Evolutionary conservation across 305 asterid species (phyloP), one percentile per base, ranked within the genome.

Genomic region (Solanum hybrid): DNA sequence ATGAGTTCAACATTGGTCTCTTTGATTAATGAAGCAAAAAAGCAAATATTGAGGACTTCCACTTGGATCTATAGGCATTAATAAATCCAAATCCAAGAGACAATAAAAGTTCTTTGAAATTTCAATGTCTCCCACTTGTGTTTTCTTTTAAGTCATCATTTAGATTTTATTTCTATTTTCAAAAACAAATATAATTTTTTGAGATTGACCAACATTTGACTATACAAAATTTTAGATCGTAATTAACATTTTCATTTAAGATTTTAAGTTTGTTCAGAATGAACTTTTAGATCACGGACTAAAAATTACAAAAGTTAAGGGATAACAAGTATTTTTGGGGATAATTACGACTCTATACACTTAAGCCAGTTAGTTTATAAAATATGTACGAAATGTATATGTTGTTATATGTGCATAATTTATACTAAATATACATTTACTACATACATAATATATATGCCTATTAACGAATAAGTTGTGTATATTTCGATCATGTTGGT

Each of bases 101-200:
- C 95, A 91, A 87, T 33, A 36, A 81, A 83, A 57, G 39, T 85
- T 90, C 22, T 89, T 41, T 79, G 73, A 89, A 80, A 93, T 57
- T 89, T n/a, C 27, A 73, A 7, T 94, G 97, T 93, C 91, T 91
- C 93, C 95, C 92, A 84, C 65, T 89, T 78, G 88, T 89, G 88
- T 86, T 89, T 61, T 26, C 72, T 5, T 11, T 22, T 12, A 51
- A 15, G 57, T n/a, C 20, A n/a, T 79, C 22, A 22, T 36, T n/a
- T 79, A 79, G 57, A 79, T 36, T 79, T 79, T 79, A 22, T 79
- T 79, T 79, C 3, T 34, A 79, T 22, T 79, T 79, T 78, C 11
- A 14, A 6, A 9, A 4, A 76, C 6, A 17, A 17, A 32, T 32
- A 78, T 20, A 9, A 10, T 78, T 4, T 57, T 76, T 20, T 4